These are phyloP conservation scores for Mucor plumbeus DNA, from an alignment of 371 early-diverging fungal species.

Conservation along the genomic window DNA sequence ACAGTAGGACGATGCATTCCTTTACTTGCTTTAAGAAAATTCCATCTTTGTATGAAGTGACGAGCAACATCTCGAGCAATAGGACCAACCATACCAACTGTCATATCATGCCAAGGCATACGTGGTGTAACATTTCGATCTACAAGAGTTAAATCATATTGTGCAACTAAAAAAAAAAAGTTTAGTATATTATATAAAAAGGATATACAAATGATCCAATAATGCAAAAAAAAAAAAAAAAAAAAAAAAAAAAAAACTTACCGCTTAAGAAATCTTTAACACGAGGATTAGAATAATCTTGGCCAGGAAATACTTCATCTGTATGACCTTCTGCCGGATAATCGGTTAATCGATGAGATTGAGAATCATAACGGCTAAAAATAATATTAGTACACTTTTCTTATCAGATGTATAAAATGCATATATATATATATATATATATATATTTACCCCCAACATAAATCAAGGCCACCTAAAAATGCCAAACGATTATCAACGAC, in stretches of 20 bases:
- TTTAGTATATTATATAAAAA: background rate
- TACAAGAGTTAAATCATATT: constrained; percentile 59
- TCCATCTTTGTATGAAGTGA: constrained; percentile 96
- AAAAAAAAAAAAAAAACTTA: constrained; percentile 30
- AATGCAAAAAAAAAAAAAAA: no score
- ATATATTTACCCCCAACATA: constrained; percentile 73
- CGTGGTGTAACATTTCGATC: constrained; percentile 65
- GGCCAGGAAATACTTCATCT: constrained; percentile 75
- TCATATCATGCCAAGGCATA: constrained; percentile 97
- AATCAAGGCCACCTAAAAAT: constrained; percentile 82
- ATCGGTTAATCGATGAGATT: constrained; percentile 79
- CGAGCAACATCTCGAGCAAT: constrained; percentile 85
- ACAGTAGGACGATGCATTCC: constrained; percentile 66
- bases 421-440: no score
- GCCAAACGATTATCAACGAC: constrained; percentile 76
- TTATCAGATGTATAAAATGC: background rate
- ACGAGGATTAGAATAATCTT: constrained; percentile 92
- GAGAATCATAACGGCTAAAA: constrained; percentile 83
- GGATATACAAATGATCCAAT: background rate
- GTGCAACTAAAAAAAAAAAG: constrained; percentile 43
- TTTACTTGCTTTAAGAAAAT: constrained; percentile 78
- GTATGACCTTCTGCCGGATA: constrained; percentile 54
- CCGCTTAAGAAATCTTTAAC: constrained; percentile 87
- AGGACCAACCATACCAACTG: constrained; percentile 74
- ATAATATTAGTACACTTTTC: background rate